These are phyloP conservation scores for Pyrenochaeta sp. DNA, from an alignment of 2,329 filamentous ascomycete genomes.

Conservation along the genomic window DNA sequence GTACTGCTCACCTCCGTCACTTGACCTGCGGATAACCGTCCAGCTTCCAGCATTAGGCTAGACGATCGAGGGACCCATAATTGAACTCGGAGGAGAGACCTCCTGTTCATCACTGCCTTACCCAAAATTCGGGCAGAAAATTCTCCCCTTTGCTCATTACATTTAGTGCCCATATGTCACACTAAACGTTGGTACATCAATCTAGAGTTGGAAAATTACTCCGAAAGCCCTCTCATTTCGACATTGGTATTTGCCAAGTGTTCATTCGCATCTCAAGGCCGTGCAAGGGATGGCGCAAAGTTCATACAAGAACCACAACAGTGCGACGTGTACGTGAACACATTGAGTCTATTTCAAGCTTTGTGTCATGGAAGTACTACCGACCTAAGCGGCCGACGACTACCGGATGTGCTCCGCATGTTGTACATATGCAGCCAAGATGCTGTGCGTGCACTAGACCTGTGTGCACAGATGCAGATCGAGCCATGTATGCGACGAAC, in stretches of 20 bases:
- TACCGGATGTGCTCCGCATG: conserved; percentile 16
- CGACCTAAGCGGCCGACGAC: conserved; percentile 8
- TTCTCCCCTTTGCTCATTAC: neutral
- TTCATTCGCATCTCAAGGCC: neutral
- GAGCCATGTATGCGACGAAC: neutral
- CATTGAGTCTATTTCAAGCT: neutral
- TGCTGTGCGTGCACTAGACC: conserved; percentile 5
- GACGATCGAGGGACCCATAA: conserved; percentile 1
- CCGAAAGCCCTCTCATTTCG: neutral
- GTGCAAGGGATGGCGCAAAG: neutral
- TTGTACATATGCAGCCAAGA: conserved; percentile 30
- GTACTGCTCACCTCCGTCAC: neutral
- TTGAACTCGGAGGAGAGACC: conserved; percentile 6
- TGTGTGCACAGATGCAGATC: conserved; percentile 14
- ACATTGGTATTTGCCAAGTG: neutral
- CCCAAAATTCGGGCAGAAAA: conserved; percentile 2
- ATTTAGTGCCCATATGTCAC: conserved; percentile 1
- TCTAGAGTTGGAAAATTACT: neutral
- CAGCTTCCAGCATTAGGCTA: neutral
- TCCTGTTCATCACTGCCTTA: conserved; percentile 10
- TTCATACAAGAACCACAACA: neutral
- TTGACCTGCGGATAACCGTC: neutral
- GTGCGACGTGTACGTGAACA: neutral
- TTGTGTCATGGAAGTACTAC: conserved; percentile 3
- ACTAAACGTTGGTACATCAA: neutral